A percentile compares a stretch with the other conserved stretches of the same genome.
Conservation (phyloP, 1,139 yeast genomes). For the Arxiozyma bovina region DNA sequence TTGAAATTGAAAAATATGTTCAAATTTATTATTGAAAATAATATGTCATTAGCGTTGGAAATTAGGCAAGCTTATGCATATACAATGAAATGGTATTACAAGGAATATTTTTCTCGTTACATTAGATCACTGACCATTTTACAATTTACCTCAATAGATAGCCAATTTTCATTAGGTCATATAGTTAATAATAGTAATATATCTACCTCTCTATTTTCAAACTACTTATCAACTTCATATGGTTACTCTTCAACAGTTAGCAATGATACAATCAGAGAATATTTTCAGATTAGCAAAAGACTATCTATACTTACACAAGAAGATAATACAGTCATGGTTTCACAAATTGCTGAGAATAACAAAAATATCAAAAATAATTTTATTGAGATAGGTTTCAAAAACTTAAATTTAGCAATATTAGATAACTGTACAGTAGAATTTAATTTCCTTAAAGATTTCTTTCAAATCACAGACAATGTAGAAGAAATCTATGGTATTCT, state of each 20-base stretch:
- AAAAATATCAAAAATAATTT: conserved; percentile 50
- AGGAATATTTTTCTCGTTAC: conserved; percentile 69
- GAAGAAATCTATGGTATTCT: conserved; percentile 39
- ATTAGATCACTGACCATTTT: conserved; percentile 64
- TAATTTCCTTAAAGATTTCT: conserved; percentile 63
- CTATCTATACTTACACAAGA: conserved; percentile 44
- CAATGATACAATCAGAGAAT: conserved; percentile 34
- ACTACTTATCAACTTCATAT: conserved; percentile 20
- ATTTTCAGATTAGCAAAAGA: conserved; percentile 50
- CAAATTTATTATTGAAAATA: conserved; percentile 46
- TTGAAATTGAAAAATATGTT: conserved; percentile 53
- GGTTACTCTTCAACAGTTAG: conserved; percentile 14
- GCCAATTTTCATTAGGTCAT: conserved; percentile 33
- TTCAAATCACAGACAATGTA: conserved; percentile 37
- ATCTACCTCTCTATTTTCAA: conserved; percentile 17
- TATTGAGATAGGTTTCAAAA: conserved; percentile 66
- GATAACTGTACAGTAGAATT: conserved; percentile 78
- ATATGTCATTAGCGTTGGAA: conserved; percentile 64
- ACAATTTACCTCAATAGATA: conserved; percentile 45
- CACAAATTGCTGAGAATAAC: conserved; percentile 78
- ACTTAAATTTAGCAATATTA: conserved; percentile 61
- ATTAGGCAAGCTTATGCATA: conserved; percentile 69
- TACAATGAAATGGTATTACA: conserved; percentile 92
- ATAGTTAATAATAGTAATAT: conserved; percentile 20
- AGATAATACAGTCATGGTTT: conserved; percentile 61